Percentiles rank a stretch among this genome's conserved stretches.
phyloP scores from a whole-genome alignment of 805 yeast genomes.

The Suhomyces pyralidae region DNA sequence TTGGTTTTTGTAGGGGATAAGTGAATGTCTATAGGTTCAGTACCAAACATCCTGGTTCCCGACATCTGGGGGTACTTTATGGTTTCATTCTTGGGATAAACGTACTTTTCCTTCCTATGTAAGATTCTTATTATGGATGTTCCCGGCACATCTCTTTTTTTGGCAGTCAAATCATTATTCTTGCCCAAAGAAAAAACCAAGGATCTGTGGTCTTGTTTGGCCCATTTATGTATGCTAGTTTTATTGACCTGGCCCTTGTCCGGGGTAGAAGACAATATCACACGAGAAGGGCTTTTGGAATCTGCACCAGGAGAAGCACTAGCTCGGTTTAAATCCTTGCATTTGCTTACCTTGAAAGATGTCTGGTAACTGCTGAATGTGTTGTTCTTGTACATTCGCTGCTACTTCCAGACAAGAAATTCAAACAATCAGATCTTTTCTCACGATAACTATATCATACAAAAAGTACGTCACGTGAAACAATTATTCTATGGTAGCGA shows the following conservation, averaged over 20 bases:
- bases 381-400: background rate
- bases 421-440: background rate
- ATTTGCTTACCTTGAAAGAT: background rate
- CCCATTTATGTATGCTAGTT: conserved; percentile 2
- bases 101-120: conserved; percentile 3
- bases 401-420: background rate
- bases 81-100: conserved; percentile 1
- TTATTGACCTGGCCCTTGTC: background rate
- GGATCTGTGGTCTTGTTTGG: conserved; percentile 5
- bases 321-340: background rate
- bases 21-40: no score
- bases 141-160: conserved; percentile 11
- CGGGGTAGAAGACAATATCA: background rate
- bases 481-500: no score
- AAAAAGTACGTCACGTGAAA: background rate
- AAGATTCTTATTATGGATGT: conserved; percentile 10
- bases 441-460: no score
- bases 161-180: conserved; percentile 8
- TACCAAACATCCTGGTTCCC: conserved; percentile 2
- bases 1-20: background rate
- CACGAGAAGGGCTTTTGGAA: background rate
- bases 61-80: conserved; percentile 5
- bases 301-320: background rate
- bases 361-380: background rate
- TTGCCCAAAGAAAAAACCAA: conserved; percentile 10